Conservation (phyloP, 1,139 yeast species). For the Nakaseomyces kungkrabaensis region DNA sequence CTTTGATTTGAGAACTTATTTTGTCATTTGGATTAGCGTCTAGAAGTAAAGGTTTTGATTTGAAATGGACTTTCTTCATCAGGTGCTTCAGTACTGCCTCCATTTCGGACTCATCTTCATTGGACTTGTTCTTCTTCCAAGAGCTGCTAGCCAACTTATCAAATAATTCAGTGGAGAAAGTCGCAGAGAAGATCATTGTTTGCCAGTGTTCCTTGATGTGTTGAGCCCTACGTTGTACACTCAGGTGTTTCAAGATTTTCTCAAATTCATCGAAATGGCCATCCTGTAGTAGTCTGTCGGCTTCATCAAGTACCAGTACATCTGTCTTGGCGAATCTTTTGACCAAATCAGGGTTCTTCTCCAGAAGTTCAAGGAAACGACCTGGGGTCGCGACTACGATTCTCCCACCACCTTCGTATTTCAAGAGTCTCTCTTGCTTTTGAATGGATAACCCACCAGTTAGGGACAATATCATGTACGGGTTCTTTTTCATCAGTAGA, state of each 20-base stretch:
- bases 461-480: slow-evolving; percentile 58
- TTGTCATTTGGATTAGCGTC: slow-evolving; percentile 85
- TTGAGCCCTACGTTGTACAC: slow-evolving; percentile 15
- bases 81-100: slow-evolving; percentile 47
- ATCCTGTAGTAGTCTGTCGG: slow-evolving; percentile 90
- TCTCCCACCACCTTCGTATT: slow-evolving; percentile 54
- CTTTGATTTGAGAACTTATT: slow-evolving; percentile 67
- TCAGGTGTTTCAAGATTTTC: slow-evolving; percentile 58
- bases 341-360: slow-evolving; percentile 47
- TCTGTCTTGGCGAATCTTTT: slow-evolving; percentile 54
- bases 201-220: slow-evolving; percentile 51
- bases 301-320: slow-evolving; percentile 82
- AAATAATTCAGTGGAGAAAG: slow-evolving; percentile 77
- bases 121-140: slow-evolving; percentile 30
- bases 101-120: slow-evolving; percentile 35
- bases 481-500: slow-evolving; percentile 46
- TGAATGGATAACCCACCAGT: slow-evolving; percentile 95
- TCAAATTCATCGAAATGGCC: slow-evolving; percentile 94
- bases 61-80: slow-evolving; percentile 50
- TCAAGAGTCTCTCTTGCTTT: slow-evolving; percentile 74
- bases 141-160: slow-evolving; percentile 49
- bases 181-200: slow-evolving; percentile 87
- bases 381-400: slow-evolving; percentile 95
- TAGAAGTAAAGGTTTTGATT: slow-evolving; percentile 51
- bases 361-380: slow-evolving; percentile 71